Conservation (phyloP, 129 eudicot genomes). For the Helianthus tuberosus region DNA sequence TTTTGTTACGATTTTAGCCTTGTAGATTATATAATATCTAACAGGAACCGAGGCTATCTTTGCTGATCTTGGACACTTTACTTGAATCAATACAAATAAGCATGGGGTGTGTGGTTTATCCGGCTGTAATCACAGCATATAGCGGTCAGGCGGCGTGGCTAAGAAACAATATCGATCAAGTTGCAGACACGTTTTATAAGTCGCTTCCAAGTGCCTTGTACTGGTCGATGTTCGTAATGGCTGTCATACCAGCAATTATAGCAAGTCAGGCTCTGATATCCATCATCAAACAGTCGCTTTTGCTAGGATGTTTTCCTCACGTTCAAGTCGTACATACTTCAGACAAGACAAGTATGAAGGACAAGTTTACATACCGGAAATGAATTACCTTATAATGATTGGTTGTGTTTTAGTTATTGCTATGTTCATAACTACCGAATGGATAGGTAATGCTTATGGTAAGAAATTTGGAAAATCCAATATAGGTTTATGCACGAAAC, state of each 20-base stretch:
- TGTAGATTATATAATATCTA: constrained; percentile 11
- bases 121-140: constrained; percentile 58
- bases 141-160: constrained; percentile 64
- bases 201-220: constrained; percentile 42
- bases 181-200: constrained; percentile 50
- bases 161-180: constrained; percentile 36
- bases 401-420: constrained; percentile 64
- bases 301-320: constrained; percentile 74
- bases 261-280: constrained; percentile 52
- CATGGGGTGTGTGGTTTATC: constrained; percentile 63
- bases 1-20: not conserved
- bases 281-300: constrained; percentile 31
- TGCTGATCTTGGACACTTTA: constrained; percentile 74
- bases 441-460: constrained; percentile 61
- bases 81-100: constrained; percentile 71
- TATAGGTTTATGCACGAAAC: too few species aligned
- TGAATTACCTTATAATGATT: constrained; percentile 68
- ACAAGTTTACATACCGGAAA: constrained; percentile 69
- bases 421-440: constrained; percentile 46
- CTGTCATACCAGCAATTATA: constrained; percentile 64
- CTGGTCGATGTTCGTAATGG: constrained; percentile 69
- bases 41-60: constrained; percentile 73
- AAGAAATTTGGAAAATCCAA: too few species aligned
- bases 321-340: constrained; percentile 77
- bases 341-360: constrained; percentile 47